Base-by-base conservation (phyloP, 1,284 basidiomycete genomes). In the Austroboletus rostrupii region DNA sequence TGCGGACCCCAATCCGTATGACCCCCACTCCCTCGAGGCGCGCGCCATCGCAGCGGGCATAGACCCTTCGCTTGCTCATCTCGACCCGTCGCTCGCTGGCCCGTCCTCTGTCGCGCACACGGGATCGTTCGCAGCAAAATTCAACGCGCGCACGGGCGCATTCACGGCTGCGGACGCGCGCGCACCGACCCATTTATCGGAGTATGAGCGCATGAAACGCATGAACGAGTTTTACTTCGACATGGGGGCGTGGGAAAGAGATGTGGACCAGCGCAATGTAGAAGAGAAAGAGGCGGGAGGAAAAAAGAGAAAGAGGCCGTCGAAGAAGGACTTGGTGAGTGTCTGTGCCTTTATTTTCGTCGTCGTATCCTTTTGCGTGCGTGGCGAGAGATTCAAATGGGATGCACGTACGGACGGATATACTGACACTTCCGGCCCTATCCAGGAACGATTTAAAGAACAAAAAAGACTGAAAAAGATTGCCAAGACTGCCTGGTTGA, bases 191-290 rank as follows among this genome's bases (percentile, higher is more conserved):
- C 89, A 92, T 65, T 66, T 94, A 43, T 87, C 84, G 33, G 92
- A 94, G 67, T 90, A 83, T 58, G 90, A 91, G 58, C 78, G 90
- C 19, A 83, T 83, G 61, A 88, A 89, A 65, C 77, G 92, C 46
- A 93, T 93, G 86, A 90, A 85, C 70, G 81, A 84, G 62, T 88
- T 90, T 56, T 95, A 91, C 69, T 95, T 94, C 60, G 92, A 95
- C 61, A 85, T 91, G 28, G 79, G 80, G 14, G 81, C 78, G 44
- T 95, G 90, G 90, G 87, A 93, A 69, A 61, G 77, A 52, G 80
- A 92, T 43, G 76, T 86, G 13, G 86, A 80, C 41, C 64, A 73
- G 53, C 75, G 82, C 12, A 75, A 80, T 59, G 75, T 68, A 29
- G 79, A 78, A 53, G 81, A 78, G 52, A 73, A 69, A 16, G 78